phyloP scores from a whole-genome alignment of 2,329 filamentous ascomycete species.

The Triangularia setosa region DNA sequence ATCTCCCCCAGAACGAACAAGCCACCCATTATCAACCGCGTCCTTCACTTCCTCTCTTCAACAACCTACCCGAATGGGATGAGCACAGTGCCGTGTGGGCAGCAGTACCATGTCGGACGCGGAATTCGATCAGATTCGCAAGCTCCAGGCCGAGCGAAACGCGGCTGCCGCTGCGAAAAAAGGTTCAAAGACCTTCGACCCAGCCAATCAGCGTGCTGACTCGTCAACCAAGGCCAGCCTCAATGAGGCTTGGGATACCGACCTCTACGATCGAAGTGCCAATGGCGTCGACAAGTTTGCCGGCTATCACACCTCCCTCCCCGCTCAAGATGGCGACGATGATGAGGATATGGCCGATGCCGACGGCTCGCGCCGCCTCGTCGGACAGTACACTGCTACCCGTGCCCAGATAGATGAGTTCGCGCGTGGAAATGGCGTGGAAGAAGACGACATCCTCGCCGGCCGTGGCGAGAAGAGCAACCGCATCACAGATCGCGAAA shows the following conservation, averaged over 20 bases:
- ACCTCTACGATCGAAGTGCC: conserved; percentile 72
- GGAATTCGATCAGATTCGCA: conserved; percentile 83
- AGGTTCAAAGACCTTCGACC: conserved; percentile 75
- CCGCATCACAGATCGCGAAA: conserved; percentile 88
- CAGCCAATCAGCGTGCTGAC: conserved; percentile 76
- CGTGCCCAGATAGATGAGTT: conserved; percentile 92
- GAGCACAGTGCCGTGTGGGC: conserved; percentile 19
- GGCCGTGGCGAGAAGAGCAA: conserved; percentile 81
- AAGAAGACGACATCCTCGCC: conserved; percentile 86
- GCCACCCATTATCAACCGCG: background rate
- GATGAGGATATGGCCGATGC: conserved; percentile 73
- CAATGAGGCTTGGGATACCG: conserved; percentile 82
- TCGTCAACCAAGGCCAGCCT: conserved; percentile 85
- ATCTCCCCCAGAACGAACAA: background rate
- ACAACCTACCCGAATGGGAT: conserved; percentile 20
- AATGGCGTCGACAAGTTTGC: conserved; percentile 70
- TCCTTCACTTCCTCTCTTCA: background rate
- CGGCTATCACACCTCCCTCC: conserved; percentile 87
- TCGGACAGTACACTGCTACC: conserved; percentile 95
- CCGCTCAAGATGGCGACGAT: conserved; percentile 72
- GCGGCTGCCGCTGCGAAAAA: conserved; percentile 73
- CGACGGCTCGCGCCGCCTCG: conserved; percentile 70
- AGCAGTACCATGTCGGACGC: conserved; percentile 59
- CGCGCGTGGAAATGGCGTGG: conserved; percentile 75
- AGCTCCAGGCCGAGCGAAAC: conserved; percentile 90